A percentile compares a stretch with the other conserved stretches of the same genome.
phyloP scores from a whole-genome alignment of 164 flowering plant species.

The Stephania cephalantha region DNA sequence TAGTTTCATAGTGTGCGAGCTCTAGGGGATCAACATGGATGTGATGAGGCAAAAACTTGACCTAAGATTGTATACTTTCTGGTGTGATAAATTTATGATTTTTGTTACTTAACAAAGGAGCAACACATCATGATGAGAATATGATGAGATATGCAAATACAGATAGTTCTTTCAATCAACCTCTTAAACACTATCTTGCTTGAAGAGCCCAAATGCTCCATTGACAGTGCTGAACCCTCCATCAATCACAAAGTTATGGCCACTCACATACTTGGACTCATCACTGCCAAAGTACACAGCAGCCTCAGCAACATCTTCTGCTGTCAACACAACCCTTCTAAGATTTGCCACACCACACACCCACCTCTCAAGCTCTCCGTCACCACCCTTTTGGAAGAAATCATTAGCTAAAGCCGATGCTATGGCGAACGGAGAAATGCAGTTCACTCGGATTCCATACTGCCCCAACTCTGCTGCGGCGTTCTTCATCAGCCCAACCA shows the following conservation, averaged over 20 bases:
- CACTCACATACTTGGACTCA: slow-evolving; percentile 12
- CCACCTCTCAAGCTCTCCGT: neutral
- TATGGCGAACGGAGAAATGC: neutral
- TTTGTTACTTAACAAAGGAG: no score
- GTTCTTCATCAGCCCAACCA: slow-evolving; percentile 10
- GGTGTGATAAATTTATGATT: no score
- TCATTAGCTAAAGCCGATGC: neutral
- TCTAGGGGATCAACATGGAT: no score
- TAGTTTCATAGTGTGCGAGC: no score
- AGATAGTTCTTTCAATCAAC: neutral
- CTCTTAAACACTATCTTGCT: neutral
- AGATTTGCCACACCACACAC: neutral
- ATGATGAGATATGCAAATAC: no score
- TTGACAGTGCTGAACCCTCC: slow-evolving; percentile 12
- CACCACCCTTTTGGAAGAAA: neutral
- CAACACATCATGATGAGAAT: no score
- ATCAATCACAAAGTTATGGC: slow-evolving; percentile 13
- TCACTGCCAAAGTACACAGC: slow-evolving; percentile 10
- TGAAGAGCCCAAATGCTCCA: neutral
- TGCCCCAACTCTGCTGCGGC: slow-evolving; percentile 9
- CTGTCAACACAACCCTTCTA: neutral
- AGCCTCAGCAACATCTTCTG: slow-evolving; percentile 10
- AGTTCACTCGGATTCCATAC: slow-evolving; percentile 10
- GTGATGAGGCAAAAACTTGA: no score
- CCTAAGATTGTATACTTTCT: no score